These are phyloP conservation scores for Alternaria viburni DNA, from an alignment of 2,329 filamentous ascomycete genomes.

Conservation along the genomic window DNA sequence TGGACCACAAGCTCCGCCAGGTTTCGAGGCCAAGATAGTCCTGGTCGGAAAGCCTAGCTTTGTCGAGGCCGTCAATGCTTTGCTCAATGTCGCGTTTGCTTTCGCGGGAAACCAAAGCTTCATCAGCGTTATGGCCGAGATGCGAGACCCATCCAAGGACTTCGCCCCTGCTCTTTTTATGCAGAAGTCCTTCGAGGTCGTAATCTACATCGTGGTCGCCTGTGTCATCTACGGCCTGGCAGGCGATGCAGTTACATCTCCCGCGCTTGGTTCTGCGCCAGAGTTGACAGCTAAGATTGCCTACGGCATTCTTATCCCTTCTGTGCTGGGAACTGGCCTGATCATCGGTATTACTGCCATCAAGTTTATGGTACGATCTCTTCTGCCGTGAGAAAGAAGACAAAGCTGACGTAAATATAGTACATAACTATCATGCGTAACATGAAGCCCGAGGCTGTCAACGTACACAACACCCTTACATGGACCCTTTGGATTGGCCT, in stretches of 20 bases:
- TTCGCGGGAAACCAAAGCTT: constrained; percentile 71
- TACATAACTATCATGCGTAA: constrained; percentile 66
- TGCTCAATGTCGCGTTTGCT: constrained; percentile 70
- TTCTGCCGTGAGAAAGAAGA: not conserved
- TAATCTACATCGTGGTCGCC: constrained; percentile 67
- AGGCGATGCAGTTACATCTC: constrained; percentile 66
- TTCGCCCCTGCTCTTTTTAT: constrained; percentile 69
- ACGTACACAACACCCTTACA: constrained; percentile 56
- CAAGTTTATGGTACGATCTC: constrained; percentile 59
- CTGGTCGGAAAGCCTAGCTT: constrained; percentile 37
- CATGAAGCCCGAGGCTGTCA: constrained; percentile 29
- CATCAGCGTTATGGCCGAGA: constrained; percentile 70
- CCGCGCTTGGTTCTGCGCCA: constrained; percentile 69
- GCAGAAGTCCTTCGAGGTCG: constrained; percentile 61
- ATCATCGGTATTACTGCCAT: constrained; percentile 72
- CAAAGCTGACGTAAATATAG: constrained; percentile 32
- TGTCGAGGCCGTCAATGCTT: constrained; percentile 33
- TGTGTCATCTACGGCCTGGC: constrained; percentile 73
- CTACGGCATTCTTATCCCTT: constrained; percentile 71
- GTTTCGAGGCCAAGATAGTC: constrained; percentile 30
- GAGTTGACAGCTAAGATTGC: constrained; percentile 66
- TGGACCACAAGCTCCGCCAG: constrained; percentile 45
- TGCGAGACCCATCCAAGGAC: constrained; percentile 62
- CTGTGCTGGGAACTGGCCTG: constrained; percentile 73
- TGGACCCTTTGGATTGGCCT: constrained; percentile 71